A percentile compares a stretch with the other conserved stretches of the same genome.
Conservation (phyloP, 495 filamentous ascomycete species). For the Pyrenopolyporus hunteri region DNA sequence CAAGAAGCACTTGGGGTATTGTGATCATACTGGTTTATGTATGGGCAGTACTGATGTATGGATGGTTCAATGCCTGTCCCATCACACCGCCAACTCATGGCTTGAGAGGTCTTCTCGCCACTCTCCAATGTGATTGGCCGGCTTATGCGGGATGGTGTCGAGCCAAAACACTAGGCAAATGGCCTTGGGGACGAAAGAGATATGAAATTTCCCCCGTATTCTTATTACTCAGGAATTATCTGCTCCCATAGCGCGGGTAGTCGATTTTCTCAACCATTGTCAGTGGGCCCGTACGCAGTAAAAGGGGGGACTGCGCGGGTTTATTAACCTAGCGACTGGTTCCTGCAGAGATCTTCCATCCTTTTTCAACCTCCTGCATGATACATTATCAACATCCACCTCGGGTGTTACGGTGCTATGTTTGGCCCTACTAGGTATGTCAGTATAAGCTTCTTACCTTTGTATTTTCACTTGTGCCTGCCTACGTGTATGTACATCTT, state of each 20-base stretch:
- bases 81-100: conserved; percentile 38
- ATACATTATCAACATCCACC: conserved; percentile 37
- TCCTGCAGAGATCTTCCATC: conserved; percentile 34
- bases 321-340: conserved; percentile 10
- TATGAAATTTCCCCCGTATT: conserved; percentile 5
- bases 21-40: conserved; percentile 17
- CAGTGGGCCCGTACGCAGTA: conserved; percentile 17
- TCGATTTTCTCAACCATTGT: not conserved
- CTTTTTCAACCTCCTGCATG: conserved; percentile 34
- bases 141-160: conserved; percentile 11
- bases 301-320: conserved; percentile 1
- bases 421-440: not conserved
- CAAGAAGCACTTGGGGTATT: no score
- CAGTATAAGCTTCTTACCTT: no score
- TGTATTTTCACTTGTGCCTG: no score
- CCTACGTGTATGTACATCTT: no score
- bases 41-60: no score
- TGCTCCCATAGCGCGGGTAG: conserved; percentile 12
- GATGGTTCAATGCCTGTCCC: conserved; percentile 18
- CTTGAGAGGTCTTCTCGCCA: conserved; percentile 5
- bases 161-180: conserved; percentile 9
- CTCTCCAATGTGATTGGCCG: conserved; percentile 13
- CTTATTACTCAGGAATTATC: not conserved
- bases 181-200: not conserved
- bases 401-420: conserved; percentile 14